phyloP scores from a whole-genome alignment of 257 asterid genomes.

The Capsicum chinense region DNA sequence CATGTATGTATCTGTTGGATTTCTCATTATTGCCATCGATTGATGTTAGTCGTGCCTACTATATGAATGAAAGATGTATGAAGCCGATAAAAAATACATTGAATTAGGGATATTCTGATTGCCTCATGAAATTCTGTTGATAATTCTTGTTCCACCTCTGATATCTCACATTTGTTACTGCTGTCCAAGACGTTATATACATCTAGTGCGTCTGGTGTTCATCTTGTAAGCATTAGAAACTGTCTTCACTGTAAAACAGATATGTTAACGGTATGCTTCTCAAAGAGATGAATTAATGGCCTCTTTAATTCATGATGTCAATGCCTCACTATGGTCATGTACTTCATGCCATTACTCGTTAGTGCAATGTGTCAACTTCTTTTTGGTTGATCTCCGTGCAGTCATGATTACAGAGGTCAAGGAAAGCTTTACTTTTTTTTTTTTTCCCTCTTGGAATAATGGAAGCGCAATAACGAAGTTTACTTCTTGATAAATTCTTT shows the following conservation, averaged over 20 bases:
- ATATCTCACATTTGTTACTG: background rate
- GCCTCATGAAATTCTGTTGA: background rate
- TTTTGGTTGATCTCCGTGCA: background rate
- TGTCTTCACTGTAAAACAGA: background rate
- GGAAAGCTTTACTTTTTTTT: background rate
- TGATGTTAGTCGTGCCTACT: conserved; percentile 36
- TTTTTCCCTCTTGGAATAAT: background rate
- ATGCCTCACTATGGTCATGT: conserved; percentile 4
- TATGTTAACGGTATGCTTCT: background rate
- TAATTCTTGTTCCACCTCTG: background rate
- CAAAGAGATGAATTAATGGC: background rate
- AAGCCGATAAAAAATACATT: background rate
- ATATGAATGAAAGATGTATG: background rate
- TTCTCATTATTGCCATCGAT: conserved; percentile 87
- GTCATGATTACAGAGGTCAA: conserved; percentile 3
- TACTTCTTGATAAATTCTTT: background rate
- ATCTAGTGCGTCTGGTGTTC: background rate
- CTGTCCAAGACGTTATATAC: background rate
- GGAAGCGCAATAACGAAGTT: background rate
- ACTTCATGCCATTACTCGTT: background rate
- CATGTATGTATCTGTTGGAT: conserved; percentile 97
- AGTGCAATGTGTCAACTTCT: background rate
- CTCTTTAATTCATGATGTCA: background rate
- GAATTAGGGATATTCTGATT: conserved; percentile 4
- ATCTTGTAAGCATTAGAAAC: background rate